Evolutionary conservation across 495 filamentous ascomycete genomes (phyloP).

Genomic region (Neurospora sp.): DNA sequence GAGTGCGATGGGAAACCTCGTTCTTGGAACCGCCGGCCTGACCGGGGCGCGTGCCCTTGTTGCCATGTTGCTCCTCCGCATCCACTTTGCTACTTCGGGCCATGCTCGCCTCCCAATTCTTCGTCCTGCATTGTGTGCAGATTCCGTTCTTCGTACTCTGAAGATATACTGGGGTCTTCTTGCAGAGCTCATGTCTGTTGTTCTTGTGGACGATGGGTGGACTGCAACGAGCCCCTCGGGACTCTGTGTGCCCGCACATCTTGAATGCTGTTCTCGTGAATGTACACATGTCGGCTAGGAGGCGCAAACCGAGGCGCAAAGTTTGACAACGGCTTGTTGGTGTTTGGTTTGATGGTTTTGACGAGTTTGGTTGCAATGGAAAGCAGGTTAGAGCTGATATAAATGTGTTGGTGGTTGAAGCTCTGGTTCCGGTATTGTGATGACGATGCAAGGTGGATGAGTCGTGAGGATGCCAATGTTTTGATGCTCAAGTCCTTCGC

Average conservation of each 20-base stretch:
- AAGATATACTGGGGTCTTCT: background rate
- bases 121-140: background rate
- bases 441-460: background rate
- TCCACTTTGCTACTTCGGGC: background rate
- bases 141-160: background rate
- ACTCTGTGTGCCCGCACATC: background rate
- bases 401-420: background rate
- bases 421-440: background rate
- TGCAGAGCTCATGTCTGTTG: background rate
- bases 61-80: background rate
- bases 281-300: background rate
- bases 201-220: background rate
- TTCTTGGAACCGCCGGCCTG: too few species aligned
- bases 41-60: background rate
- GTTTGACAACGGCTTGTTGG: background rate
- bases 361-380: background rate
- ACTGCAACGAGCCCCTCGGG: background rate
- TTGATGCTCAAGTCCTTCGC: background rate
- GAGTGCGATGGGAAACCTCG: background rate
- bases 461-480: background rate
- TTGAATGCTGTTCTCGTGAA: background rate
- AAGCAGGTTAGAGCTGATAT: background rate
- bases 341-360: background rate
- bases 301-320: background rate
- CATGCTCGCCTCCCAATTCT: background rate